phyloP scores from a whole-genome alignment of 2,329 filamentous ascomycete genomes.

The Teratosphaeria epicoccoides region DNA sequence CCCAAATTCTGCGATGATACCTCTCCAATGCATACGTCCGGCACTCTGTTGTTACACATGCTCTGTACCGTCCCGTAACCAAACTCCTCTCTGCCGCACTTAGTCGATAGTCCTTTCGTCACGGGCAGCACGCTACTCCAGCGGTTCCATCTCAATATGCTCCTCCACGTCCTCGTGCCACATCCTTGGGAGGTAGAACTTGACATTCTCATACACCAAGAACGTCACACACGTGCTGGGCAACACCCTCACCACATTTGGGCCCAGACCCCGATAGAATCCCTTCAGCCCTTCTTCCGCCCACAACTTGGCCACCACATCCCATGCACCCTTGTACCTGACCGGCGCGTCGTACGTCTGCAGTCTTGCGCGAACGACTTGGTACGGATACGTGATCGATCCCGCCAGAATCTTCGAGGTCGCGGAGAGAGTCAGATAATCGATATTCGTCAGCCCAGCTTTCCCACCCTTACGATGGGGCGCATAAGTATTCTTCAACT shows the following conservation, averaged over 20 bases:
- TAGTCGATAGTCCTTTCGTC: too few relatives aligned
- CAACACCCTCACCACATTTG: conserved; percentile 81
- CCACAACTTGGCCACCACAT: conserved; percentile 67
- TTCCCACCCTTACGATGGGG: conserved; percentile 24
- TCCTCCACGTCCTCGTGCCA: conserved; percentile 1
- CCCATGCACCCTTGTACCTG: conserved; percentile 60
- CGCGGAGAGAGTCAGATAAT: conserved; percentile 72
- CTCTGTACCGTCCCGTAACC: too few relatives aligned
- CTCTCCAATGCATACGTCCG: too few relatives aligned
- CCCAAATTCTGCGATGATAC: too few relatives aligned
- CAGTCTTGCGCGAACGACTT: conserved; percentile 77
- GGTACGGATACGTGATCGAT: conserved; percentile 87
- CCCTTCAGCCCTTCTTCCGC: conserved; percentile 65
- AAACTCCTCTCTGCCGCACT: too few relatives aligned
- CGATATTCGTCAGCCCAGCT: conserved; percentile 53
- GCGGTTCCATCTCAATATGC: not conserved
- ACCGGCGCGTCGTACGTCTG: conserved; percentile 78
- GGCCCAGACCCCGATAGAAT: conserved; percentile 85
- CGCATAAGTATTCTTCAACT: conserved; percentile 52
- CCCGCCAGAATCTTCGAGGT: conserved; percentile 78
- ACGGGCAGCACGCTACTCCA: too few relatives aligned
- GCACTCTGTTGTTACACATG: too few relatives aligned
- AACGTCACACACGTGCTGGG: conserved; percentile 96
- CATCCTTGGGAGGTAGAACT: conserved; percentile 48
- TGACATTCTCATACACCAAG: conserved; percentile 90